A percentile compares a stretch with the other conserved stretches of the same genome.
Conservation (phyloP, 1,284 basidiomycete species). For the Cutaneotrichosporon sp. region DNA sequence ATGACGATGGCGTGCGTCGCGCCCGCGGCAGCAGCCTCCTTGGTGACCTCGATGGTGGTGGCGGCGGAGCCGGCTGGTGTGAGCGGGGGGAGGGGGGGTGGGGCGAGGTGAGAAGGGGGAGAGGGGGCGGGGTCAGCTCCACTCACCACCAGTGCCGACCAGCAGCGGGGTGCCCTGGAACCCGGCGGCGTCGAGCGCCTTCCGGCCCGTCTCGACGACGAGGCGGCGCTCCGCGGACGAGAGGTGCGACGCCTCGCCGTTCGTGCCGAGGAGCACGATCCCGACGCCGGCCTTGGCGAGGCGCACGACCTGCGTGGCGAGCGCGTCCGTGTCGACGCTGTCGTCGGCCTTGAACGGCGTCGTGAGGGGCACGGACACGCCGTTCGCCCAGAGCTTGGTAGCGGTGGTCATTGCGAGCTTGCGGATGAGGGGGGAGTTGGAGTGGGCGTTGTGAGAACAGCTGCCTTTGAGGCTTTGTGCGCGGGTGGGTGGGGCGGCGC, state of each 20-base stretch:
- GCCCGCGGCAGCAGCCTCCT: constrained; percentile 76
- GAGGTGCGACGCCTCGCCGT: constrained; percentile 62
- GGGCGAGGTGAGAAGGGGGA: no score
- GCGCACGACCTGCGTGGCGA: constrained; percentile 54
- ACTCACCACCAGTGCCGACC: constrained; percentile 77
- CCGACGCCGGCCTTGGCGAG: constrained; percentile 55
- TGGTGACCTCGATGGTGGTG: constrained; percentile 77
- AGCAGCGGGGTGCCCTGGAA: constrained; percentile 71
- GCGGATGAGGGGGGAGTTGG: no score
- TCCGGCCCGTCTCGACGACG: constrained; percentile 66
- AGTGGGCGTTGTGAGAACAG: not conserved
- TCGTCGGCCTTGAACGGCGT: constrained; percentile 55
- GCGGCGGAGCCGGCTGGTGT: constrained; percentile 61
- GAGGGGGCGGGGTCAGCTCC: no score
- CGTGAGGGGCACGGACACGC: constrained; percentile 56
- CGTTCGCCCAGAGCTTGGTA: constrained; percentile 38
- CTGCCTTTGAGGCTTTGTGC: not conserved
- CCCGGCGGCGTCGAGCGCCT: constrained; percentile 72
- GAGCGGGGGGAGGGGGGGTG: no score
- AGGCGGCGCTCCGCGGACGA: constrained; percentile 67
- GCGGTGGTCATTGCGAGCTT: constrained; percentile 17
- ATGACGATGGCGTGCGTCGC: constrained; percentile 65
- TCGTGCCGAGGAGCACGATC: constrained; percentile 56
- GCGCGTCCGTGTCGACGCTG: constrained; percentile 50
- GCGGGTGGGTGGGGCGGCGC: not conserved